Conservation (phyloP, 2,329 filamentous ascomycete genomes). For the Tolypocladium ophioglossoides region DNA sequence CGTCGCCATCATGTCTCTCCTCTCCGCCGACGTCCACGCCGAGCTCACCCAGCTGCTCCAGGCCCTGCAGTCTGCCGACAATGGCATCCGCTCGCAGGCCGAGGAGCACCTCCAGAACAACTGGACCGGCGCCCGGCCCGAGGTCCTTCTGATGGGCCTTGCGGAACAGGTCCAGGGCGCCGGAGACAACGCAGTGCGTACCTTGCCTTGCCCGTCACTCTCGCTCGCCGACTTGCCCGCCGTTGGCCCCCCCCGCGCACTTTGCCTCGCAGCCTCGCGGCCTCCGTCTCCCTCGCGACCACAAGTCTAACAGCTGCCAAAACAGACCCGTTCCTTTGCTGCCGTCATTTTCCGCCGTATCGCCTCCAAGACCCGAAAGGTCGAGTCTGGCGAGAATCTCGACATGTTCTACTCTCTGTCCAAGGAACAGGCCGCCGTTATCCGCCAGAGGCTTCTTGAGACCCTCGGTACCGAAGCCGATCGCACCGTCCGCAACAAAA, state of each 20-base stretch:
- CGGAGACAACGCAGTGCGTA: conserved; percentile 57
- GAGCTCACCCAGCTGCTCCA: conserved; percentile 80
- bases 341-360: conserved; percentile 93
- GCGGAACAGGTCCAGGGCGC: conserved; percentile 81
- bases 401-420: conserved; percentile 80
- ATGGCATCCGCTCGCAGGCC: conserved; percentile 70
- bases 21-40: conserved; percentile 72
- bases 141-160: conserved; percentile 85
- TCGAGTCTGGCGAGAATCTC: conserved; percentile 55
- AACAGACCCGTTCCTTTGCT: conserved; percentile 70
- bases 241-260: not conserved
- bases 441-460: conserved; percentile 75
- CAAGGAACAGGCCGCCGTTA: conserved; percentile 62
- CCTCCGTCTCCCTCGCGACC: not conserved
- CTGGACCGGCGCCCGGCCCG: conserved; percentile 75
- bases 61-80: conserved; percentile 84
- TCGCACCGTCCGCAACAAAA: conserved; percentile 77
- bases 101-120: conserved; percentile 85
- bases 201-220: not conserved
- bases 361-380: conserved; percentile 78
- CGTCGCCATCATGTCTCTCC: conserved; percentile 56
- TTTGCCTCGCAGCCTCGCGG: not conserved
- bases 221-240: not conserved
- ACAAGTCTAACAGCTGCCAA: conserved; percentile 23
- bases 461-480: conserved; percentile 63